Base-by-base conservation (phyloP, 257 asterid species). In the Solanum chmielewskii region DNA sequence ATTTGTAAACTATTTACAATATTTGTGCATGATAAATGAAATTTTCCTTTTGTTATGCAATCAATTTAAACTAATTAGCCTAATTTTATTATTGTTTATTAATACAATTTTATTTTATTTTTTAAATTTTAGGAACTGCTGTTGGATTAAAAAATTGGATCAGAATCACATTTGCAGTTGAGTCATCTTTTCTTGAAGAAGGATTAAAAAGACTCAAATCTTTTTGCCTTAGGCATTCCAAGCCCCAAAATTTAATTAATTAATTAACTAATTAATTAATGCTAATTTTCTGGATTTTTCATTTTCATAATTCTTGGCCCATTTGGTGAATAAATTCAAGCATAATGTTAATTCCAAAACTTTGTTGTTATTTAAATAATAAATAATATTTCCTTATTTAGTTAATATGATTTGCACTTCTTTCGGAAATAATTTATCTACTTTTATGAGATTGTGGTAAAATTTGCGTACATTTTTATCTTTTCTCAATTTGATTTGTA, bases 81-180 rank as follows among this genome's bases (percentile, higher is more conserved):
- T 64, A 9, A 11, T 64, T n/a, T 64, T 64, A 64, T 16, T 33
- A 33, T 7, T 33, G 33, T 56, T 70, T 66, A 25, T 64, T 5
- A 25, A 66, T 35, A 25, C 3, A 52, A 7, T 0, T 52, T 52
- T 52, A 1, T 59, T 59, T 59, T 59, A 21, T 9, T 62, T 62
- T 62, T 33, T 16, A 2, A 77, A 89, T 4, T 18, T 16, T 93
- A 94, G 98, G 99, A 75, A 71, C 91, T 52, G 92, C 95, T 12
- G 98, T 96, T 33, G 98, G 98, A 56, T 92, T 96, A 5, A 91
- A 94, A 80, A 87, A 94, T 71, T 71, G 78, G 78, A 11, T 71
- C 4, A 89, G 78, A 41, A 91, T 96, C 44, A 96, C 97, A n/a
- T 96, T 91, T 37, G 98, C 98, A 2, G 94, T 41, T 7, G 98